Conservation (phyloP, 441 rosid genomes). For the Mallotus japonicus region DNA sequence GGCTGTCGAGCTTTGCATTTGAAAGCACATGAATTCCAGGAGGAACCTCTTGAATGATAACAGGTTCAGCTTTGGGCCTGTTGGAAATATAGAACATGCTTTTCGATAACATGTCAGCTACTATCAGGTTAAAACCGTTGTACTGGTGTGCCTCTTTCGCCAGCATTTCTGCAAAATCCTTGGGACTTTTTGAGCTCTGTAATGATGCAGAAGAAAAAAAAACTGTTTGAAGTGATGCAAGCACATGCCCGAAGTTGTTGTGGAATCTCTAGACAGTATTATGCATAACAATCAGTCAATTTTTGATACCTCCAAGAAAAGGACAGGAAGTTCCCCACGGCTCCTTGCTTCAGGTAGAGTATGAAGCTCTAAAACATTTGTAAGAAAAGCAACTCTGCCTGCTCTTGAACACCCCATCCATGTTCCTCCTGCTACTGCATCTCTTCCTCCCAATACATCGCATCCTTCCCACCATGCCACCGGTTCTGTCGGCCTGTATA, state of each 20-base stretch:
- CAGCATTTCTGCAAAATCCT: slow-evolving; percentile 54
- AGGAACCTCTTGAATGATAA: slow-evolving; percentile 48
- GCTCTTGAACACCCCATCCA: slow-evolving; percentile 60
- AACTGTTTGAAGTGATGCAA: no score
- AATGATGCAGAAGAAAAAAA: background rate
- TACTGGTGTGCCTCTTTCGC: slow-evolving; percentile 44
- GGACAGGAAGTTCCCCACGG: slow-evolving; percentile 67
- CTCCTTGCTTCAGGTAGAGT: slow-evolving; percentile 41
- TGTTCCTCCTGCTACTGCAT: slow-evolving; percentile 65
- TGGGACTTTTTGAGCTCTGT: slow-evolving; percentile 54
- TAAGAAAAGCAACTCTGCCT: slow-evolving; percentile 64
- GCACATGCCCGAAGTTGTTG: no score
- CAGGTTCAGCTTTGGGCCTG: slow-evolving; percentile 53
- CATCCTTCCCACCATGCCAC: slow-evolving; percentile 62
- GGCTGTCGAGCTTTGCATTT: slow-evolving; percentile 64
- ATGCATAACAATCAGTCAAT: no score
- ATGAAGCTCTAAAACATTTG: slow-evolving; percentile 65
- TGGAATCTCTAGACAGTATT: no score
- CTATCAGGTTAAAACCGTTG: slow-evolving; percentile 68
- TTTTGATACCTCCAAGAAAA: slow-evolving; percentile 50
- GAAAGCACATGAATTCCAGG: slow-evolving; percentile 73
- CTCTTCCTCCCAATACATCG: slow-evolving; percentile 60
- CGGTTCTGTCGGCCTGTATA: slow-evolving; percentile 49
- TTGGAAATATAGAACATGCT: slow-evolving; percentile 65
- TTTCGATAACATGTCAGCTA: slow-evolving; percentile 50